Evolutionary conservation across 805 yeast genomes (phyloP), one percentile per base, ranked within the genome.

Genomic region (Ogataea minuta): DNA sequence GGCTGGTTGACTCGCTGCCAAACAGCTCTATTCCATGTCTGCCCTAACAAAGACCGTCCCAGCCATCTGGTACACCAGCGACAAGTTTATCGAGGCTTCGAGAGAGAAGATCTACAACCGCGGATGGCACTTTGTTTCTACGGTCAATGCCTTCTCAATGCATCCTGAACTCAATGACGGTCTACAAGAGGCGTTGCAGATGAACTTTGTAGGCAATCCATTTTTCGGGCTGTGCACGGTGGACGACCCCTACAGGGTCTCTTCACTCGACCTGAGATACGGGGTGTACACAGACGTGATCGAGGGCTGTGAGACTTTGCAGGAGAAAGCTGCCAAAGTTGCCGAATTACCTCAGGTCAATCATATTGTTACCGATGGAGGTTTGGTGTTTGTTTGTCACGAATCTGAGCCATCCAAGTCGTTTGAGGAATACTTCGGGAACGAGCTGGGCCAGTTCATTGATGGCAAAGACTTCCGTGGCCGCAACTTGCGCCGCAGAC

Each of bases 71-170:
- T 56, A 54, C 46, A 53, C 60, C 32, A 52, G 57, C 33, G 60
- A 57, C 32, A 39, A 32, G 12, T 48, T 57, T 19, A 24, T 57
- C 5, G 44, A 49, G 17, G 38, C 46, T 14, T 51, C 56, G 7
- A 46, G 38, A 29, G 45, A 48, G 11, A 41, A 49, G 23, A 46
- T 57, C 23, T 57, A 49, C 28, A 48, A 55, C 41, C 48, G 53
- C 21, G 62, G 61, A 14, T 59, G 63, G 63, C 58, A 53, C 35
- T 57, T 56, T 33, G 43, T 54, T 7, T 27, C 48, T 13, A 36
- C 49, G 8, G 36, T 57, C 16, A 48, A 45, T 31, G 46, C 55
- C 3, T 56, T 55, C 23, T 32, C 39, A 9, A 44, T 33, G 28
- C 39, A 44, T 28, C 50, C 52, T 9, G 34, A 31, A 3, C 28